Percentiles rank a stretch among this genome's conserved stretches.
Evolutionary conservation across 768 basidiomycete genomes (phyloP).

Genomic region (Coprinopsis sp.): DNA sequence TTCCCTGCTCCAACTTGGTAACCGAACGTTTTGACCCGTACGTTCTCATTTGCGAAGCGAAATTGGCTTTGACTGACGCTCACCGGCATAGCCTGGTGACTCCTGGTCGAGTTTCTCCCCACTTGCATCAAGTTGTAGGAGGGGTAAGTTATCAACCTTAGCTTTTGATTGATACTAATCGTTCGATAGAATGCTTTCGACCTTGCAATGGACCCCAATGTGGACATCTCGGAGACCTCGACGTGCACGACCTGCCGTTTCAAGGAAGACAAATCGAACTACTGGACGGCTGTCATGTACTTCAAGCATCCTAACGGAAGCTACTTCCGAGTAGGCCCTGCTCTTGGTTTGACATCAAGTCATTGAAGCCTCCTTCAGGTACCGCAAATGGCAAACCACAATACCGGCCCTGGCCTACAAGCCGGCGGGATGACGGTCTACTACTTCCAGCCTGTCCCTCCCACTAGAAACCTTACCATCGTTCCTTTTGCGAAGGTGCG

Average conservation of each 20-base stretch:
- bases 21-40: slow-evolving; percentile 3
- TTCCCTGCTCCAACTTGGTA: slow-evolving; percentile 1
- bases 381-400: slow-evolving; percentile 11
- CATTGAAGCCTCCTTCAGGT: too few species aligned
- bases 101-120: slow-evolving; percentile 2
- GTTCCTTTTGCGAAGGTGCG: slow-evolving; percentile 8
- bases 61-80: too few species aligned
- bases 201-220: slow-evolving; percentile 10
- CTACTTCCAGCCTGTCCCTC: slow-evolving; percentile 11
- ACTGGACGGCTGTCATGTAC: slow-evolving; percentile 12
- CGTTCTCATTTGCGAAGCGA: too few species aligned
- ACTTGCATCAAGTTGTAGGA: slow-evolving; percentile 4
- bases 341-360: too few species aligned
- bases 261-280: slow-evolving; percentile 13
- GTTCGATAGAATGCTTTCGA: slow-evolving; percentile 1
- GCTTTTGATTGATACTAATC: neutral
- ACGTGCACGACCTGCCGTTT: slow-evolving; percentile 15
- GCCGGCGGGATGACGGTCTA: slow-evolving; percentile 11
- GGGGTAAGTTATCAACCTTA: slow-evolving; percentile 6
- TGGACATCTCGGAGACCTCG: slow-evolving; percentile 6
- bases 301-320: slow-evolving; percentile 12
- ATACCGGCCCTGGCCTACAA: slow-evolving; percentile 10
- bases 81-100: too few species aligned
- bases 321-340: slow-evolving; percentile 10
- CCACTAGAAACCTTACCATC: slow-evolving; percentile 8